Conservation (phyloP, 805 yeast species). For the Starmerella roubikii region DNA sequence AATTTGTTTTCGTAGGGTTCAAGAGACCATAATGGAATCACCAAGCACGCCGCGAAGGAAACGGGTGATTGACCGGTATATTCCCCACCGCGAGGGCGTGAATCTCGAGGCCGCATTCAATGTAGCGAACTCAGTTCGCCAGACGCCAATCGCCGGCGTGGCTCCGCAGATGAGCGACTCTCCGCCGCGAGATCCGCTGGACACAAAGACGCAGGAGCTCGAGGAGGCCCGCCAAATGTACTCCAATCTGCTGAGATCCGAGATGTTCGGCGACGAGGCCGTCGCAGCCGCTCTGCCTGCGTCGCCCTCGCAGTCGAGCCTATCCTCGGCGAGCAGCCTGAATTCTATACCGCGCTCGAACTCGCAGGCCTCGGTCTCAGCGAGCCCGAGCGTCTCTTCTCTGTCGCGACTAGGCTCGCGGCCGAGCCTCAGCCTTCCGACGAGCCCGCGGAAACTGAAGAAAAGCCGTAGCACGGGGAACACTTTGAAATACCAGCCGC, state of each 20-base stretch:
- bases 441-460: slow-evolving; percentile 5
- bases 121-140: slow-evolving; percentile 30
- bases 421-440: slow-evolving; percentile 14
- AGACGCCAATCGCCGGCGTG: slow-evolving; percentile 21
- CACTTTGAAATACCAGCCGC: slow-evolving; percentile 23
- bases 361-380: no score
- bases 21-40: background rate
- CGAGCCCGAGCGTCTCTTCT: no score
- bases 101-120: slow-evolving; percentile 78
- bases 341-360: no score
- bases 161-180: background rate
- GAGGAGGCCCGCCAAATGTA: slow-evolving; percentile 61
- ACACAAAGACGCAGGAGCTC: slow-evolving; percentile 40
- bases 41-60: background rate
- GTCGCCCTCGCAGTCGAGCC: no score
- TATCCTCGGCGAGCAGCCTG: no score
- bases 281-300: background rate
- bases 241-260: slow-evolving; percentile 73
- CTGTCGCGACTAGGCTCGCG: slow-evolving; percentile 2
- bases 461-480: background rate
- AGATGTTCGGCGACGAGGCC: slow-evolving; percentile 52
- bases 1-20: background rate
- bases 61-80: slow-evolving; percentile 49
- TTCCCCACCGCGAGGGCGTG: slow-evolving; percentile 76
- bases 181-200: slow-evolving; percentile 6